Base-by-base conservation (phyloP, 176 grass and related monocot genomes). In the Miscanthus lutarioriparius region DNA sequence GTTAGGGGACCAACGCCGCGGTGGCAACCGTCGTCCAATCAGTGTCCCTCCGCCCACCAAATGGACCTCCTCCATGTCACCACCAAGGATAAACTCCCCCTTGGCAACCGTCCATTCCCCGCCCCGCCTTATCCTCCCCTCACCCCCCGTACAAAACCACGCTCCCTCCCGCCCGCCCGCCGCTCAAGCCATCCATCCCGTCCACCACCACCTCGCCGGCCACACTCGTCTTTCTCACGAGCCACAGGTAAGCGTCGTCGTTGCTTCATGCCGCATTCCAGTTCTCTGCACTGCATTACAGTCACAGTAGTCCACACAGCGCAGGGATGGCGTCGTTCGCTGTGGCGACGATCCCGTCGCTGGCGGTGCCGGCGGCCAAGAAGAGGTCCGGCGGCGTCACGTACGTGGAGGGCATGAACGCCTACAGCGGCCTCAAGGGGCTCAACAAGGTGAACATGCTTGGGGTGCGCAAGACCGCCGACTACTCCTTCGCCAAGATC, bases 111-210 rank as follows among this genome's bases (percentile, higher is more conserved):
- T 89, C 88, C 95, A 70, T 91, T 77, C 59, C 78, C 41, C 69
- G 7, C 25, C 89, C 74, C 84, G 87, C 90, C 95, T 93, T 97
- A 97, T 97, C 95, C 88, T 83, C 64, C 59, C 63, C 64, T 77
- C 45, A 67, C 51, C 67, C 48, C 80, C 87, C 87, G 80, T 91
- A 86, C 89, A 91, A 89, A 81, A 79, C 16, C 85, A 1, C 81
- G 74, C 63, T 75, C 67, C 37, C 53, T 79, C 78, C 66, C 20
- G 25, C 47, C 53, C 64, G 48, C 69, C 53, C 77, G 59, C 69
- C 53, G 77, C 33, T 84, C 75, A 53, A 74, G 45, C 85, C 70
- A 67, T 22, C 38, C 36, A 35, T 30, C 28, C 28, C 33, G 4
- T 35, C 36, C 36, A 37, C 6, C 54, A 10, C 3, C 45, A 12